Conservation (phyloP, 495 filamentous ascomycete species). For the Penicillium verhagenii region DNA sequence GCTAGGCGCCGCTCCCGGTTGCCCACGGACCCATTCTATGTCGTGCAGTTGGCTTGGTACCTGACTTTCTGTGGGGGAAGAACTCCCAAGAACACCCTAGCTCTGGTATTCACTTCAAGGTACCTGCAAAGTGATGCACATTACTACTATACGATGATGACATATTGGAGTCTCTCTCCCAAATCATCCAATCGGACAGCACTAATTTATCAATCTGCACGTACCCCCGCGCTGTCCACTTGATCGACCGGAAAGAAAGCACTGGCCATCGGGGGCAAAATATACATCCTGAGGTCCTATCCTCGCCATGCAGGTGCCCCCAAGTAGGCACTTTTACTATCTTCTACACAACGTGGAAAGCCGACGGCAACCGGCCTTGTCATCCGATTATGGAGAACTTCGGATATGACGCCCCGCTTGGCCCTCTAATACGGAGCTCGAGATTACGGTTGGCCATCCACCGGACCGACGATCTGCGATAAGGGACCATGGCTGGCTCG, state of each 20-base stretch:
- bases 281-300: background rate
- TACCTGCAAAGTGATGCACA: background rate
- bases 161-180: background rate
- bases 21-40: conserved; percentile 10
- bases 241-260: conserved; percentile 10
- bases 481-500: background rate
- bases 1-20: conserved; percentile 1
- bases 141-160: too few species aligned
- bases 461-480: background rate
- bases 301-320: background rate
- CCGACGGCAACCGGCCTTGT: conserved; percentile 1
- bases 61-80: conserved; percentile 9
- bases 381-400: background rate
- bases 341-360: background rate
- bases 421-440: background rate
- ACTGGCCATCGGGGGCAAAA: background rate
- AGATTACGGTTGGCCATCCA: background rate
- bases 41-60: conserved; percentile 10
- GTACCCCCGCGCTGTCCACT: conserved; percentile 5
- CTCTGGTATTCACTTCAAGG: background rate
- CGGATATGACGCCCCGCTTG: background rate
- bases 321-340: background rate
- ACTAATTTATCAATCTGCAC: conserved; percentile 9
- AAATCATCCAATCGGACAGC: conserved; percentile 1
- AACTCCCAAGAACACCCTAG: too few species aligned